phyloP scores from a whole-genome alignment of 2,329 filamentous ascomycete genomes.

The Hypoxylon sp. region DNA sequence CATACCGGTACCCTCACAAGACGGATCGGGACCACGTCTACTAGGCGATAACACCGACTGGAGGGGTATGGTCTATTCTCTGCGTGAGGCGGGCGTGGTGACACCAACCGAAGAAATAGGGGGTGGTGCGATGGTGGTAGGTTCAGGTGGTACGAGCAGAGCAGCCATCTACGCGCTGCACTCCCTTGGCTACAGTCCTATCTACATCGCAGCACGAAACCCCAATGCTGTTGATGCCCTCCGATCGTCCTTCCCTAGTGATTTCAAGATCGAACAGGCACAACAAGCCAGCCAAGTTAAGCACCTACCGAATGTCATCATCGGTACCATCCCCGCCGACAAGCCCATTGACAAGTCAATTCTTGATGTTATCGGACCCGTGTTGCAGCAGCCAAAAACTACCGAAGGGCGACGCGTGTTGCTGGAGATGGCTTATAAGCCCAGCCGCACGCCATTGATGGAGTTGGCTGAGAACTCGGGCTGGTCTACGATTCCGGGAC shows the following conservation, averaged over 20 bases:
- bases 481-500: constrained; percentile 85
- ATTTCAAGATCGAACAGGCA: constrained; percentile 73
- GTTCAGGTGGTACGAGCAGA: constrained; percentile 89
- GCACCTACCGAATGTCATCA: constrained; percentile 72
- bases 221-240: constrained; percentile 72
- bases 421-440: constrained; percentile 97
- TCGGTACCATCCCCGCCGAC: constrained; percentile 92
- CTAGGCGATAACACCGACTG: constrained; percentile 96
- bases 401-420: constrained; percentile 64
- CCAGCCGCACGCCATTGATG: constrained; percentile 83
- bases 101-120: constrained; percentile 46
- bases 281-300: constrained; percentile 57
- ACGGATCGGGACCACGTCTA: constrained; percentile 61
- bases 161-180: constrained; percentile 91
- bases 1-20: constrained; percentile 62
- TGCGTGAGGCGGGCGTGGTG: constrained; percentile 73
- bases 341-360: constrained; percentile 78
- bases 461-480: constrained; percentile 77
- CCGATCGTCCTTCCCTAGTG: constrained; percentile 73
- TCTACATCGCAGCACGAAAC: constrained; percentile 87
- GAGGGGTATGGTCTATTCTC: constrained; percentile 85
- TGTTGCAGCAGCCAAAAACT: constrained; percentile 55
- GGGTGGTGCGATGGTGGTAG: constrained; percentile 79
- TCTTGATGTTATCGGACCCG: constrained; percentile 66
- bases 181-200: constrained; percentile 81